These are phyloP conservation scores for Rubia peregrina DNA, from an alignment of 305 asterid species.

Conservation along the genomic window DNA sequence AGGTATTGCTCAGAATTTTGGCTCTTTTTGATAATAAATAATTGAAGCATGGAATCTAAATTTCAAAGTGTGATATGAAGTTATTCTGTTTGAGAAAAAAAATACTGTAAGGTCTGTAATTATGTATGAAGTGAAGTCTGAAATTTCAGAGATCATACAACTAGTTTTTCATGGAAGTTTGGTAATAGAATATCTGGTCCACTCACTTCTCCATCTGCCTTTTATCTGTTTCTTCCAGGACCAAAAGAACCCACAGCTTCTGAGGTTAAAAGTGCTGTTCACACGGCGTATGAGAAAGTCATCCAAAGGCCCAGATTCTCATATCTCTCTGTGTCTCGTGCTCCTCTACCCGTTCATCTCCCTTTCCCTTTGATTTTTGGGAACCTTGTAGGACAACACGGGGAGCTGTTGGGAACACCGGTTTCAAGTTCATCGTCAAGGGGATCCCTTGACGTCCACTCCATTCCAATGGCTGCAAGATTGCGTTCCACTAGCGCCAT, in stretches of 20 bases:
- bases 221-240: constrained; percentile 31
- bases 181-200: not conserved
- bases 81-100: not conserved
- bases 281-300: constrained; percentile 44
- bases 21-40: not conserved
- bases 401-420: constrained; percentile 50
- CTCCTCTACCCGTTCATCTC: constrained; percentile 87
- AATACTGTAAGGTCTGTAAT: not conserved
- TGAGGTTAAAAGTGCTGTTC: constrained; percentile 59
- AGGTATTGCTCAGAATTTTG: constrained; percentile 34
- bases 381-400: constrained; percentile 48
- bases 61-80: not conserved
- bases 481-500: constrained; percentile 70
- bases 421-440: constrained; percentile 30
- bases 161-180: not conserved
- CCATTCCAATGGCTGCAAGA: constrained; percentile 86
- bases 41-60: not conserved
- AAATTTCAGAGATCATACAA: not conserved
- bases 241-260: constrained; percentile 47
- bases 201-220: no score
- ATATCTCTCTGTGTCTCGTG: constrained; percentile 58
- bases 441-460: constrained; percentile 78
- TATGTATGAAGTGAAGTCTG: not conserved
- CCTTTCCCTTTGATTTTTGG: constrained; percentile 82
- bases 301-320: constrained; percentile 55